Evolutionary conservation across 495 filamentous ascomycete genomes (phyloP).

Genomic region (Xylaria longipes): DNA sequence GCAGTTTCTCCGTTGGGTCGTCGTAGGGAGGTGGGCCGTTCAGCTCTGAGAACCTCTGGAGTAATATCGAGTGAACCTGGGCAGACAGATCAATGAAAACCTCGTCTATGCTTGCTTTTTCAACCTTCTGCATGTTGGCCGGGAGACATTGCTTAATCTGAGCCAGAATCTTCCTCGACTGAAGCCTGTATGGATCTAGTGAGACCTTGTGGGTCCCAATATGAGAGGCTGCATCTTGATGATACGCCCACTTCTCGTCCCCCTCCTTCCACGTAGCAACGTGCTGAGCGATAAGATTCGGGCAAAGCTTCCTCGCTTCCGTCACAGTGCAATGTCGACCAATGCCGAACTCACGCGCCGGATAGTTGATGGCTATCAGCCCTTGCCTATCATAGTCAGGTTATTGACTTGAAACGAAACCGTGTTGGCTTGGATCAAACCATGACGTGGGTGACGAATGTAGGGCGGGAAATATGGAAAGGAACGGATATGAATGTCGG

Average conservation of each 20-base stretch:
- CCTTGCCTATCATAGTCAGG: constrained; percentile 58
- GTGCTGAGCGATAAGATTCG: constrained; percentile 83
- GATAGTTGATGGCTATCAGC: constrained; percentile 95
- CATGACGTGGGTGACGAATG: constrained; percentile 4
- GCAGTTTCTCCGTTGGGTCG: constrained; percentile 73
- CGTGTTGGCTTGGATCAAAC: background rate
- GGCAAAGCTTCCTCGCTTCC: constrained; percentile 90
- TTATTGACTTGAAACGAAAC: constrained; percentile 22
- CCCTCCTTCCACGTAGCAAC: constrained; percentile 96
- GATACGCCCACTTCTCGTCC: constrained; percentile 88
- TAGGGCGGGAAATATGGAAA: background rate
- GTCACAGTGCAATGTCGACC: constrained; percentile 72
- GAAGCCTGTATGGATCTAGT: constrained; percentile 87
- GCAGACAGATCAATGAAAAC: constrained; percentile 91
- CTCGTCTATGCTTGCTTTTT: constrained; percentile 91
- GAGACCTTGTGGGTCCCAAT: constrained; percentile 92
- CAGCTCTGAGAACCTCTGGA: constrained; percentile 82
- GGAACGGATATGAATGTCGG: constrained; percentile 10
- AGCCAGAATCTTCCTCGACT: constrained; percentile 82
- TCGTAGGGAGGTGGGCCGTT: constrained; percentile 66
- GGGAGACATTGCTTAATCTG: constrained; percentile 79
- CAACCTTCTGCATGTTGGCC: constrained; percentile 69
- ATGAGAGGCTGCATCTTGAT: constrained; percentile 73
- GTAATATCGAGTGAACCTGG: constrained; percentile 75
- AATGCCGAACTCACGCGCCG: constrained; percentile 80